Conservation (phyloP, 2,329 filamentous ascomycete species). For the Juglanconis juglandina region DNA sequence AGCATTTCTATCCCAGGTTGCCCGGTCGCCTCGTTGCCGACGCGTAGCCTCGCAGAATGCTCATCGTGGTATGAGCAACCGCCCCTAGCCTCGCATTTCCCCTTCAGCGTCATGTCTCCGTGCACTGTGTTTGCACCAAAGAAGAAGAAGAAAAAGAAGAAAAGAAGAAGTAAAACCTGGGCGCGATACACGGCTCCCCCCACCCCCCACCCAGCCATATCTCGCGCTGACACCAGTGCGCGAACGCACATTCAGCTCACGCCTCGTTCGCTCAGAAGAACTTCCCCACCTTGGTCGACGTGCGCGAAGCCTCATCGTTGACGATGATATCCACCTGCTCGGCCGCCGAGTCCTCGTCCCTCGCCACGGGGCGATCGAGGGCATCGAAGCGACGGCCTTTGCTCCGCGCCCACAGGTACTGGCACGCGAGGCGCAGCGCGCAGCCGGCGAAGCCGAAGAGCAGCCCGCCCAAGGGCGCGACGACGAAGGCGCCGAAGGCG, state of each 20-base stretch:
- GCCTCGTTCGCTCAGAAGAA: conserved; percentile 43
- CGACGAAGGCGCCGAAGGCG: conserved; percentile 78
- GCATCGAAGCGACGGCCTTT: conserved; percentile 64
- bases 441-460: conserved; percentile 68
- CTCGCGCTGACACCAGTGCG: neutral
- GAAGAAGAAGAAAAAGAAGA: no score
- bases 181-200: no score
- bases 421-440: conserved; percentile 54
- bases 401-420: conserved; percentile 54
- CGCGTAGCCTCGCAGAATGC: no score
- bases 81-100: no score
- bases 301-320: conserved; percentile 23
- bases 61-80: no score
- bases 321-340: conserved; percentile 22
- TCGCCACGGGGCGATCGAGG: conserved; percentile 53
- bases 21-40: no score
- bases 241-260: neutral
- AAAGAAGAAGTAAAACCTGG: no score
- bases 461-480: conserved; percentile 71
- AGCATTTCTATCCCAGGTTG: no score
- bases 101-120: no score
- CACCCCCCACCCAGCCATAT: neutral
- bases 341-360: conserved; percentile 4
- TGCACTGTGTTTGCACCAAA: no score
- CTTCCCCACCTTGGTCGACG: conserved; percentile 44